These are phyloP conservation scores for Cadophora malorum DNA, from an alignment of 2,329 filamentous ascomycete species.

Conservation along the genomic window DNA sequence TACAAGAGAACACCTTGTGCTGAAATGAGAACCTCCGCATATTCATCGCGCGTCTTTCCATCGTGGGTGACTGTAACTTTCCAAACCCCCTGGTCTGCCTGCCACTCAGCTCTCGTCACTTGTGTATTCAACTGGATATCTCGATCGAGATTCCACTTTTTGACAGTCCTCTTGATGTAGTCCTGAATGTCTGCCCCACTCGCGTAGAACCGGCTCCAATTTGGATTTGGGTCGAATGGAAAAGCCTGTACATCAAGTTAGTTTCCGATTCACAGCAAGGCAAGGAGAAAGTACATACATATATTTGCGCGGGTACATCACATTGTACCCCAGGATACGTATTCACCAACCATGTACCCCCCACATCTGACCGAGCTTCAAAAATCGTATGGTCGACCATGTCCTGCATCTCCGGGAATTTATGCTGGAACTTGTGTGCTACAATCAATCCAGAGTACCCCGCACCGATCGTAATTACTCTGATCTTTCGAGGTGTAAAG, in stretches of 20 bases:
- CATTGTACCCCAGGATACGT: slow-evolving; percentile 61
- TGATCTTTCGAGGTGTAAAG: slow-evolving; percentile 1
- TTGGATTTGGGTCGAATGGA: slow-evolving; percentile 21
- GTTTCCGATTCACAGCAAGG: too few species aligned
- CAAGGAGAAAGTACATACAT: slow-evolving; percentile 53
- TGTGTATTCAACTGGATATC: too few species aligned
- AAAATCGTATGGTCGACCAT: slow-evolving; percentile 43
- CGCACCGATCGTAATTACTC: slow-evolving; percentile 53
- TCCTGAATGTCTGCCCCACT: slow-evolving; percentile 39
- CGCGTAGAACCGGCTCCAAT: slow-evolving; percentile 45
- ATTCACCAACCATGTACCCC: slow-evolving; percentile 62
- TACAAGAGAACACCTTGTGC: too few species aligned
- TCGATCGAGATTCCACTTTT: too few species aligned
- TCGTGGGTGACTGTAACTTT: too few species aligned
- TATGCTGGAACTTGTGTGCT: slow-evolving; percentile 54
- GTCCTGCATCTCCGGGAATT: slow-evolving; percentile 42
- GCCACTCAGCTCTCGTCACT: too few species aligned
- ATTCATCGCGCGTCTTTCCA: too few species aligned
- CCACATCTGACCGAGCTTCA: slow-evolving; percentile 49
- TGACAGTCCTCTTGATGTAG: slow-evolving; percentile 46
- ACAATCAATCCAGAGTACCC: slow-evolving; percentile 54
- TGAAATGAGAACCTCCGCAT: too few species aligned
- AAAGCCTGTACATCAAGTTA: slow-evolving; percentile 40
- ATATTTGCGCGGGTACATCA: slow-evolving; percentile 63
- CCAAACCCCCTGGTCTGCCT: too few species aligned